Evolutionary conservation across 2,329 filamentous ascomycete species (phyloP), one percentile per base, ranked within the genome.

Genomic region (Clonostachys rhizophaga): DNA sequence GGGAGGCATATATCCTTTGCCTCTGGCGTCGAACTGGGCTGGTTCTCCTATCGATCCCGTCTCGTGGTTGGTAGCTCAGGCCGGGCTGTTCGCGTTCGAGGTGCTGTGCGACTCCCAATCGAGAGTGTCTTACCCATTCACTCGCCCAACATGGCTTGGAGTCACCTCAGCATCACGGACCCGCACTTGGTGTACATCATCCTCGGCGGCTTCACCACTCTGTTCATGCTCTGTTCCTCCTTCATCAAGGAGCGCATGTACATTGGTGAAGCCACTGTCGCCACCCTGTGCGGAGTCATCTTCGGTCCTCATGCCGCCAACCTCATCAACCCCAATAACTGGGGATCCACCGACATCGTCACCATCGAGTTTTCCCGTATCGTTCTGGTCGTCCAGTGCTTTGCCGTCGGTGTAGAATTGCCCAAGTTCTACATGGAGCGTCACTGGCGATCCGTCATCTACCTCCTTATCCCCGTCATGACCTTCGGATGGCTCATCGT

Each of bases 121-220:
- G 3, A 30, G 24, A 30, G 24, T 30, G 24, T 30, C 24, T 30
- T 30, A 30, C 24, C 24, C 24, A 30, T 30, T 30, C 24, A 30
- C 24, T 30, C 24, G 24, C 24, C 24, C 24, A 54, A 42, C 34
- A 91, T 91, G 87, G 84, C 84, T 52, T 91, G 87, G 87, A 79
- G 86, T 43, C 86, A 91, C 57, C 78, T 92, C 46, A 84, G 84
- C 51, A 85, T 97, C 72, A 96, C 95, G 70, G 88, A 86, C 76
- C 89, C 94, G 60, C 94, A 99, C 76, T 70, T 97, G 89, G 94
- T 95, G 55, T 99, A 99, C 70, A 90, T 97, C 70, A 96, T 99
- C 70, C 76, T 99, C 48, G 94, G 94, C 60, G 94, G 92, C 66
- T 99, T 99, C 74, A 99, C 94, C 56, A 91, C 87, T 50, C 75